These are phyloP conservation scores for Orbilia quercus DNA, from an alignment of 2,329 filamentous ascomycete genomes.

Conservation along the genomic window DNA sequence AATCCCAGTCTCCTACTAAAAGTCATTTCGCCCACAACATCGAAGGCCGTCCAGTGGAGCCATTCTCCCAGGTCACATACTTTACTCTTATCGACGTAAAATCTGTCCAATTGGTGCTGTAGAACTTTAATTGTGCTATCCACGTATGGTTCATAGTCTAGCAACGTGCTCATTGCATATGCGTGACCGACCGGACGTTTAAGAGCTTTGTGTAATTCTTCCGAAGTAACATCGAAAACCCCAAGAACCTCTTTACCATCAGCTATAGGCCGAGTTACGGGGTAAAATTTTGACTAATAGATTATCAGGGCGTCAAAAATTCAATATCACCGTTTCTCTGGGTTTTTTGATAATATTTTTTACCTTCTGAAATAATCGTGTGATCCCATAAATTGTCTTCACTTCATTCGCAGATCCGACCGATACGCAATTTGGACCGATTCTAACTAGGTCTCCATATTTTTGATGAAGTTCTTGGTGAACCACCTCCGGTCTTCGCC, in stretches of 20 bases:
- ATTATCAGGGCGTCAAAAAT: too few relatives aligned
- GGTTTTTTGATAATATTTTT: not conserved
- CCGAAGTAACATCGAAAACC: constrained; percentile 65
- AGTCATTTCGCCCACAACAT: constrained; percentile 62
- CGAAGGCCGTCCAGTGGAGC: constrained; percentile 61
- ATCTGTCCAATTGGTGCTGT: constrained; percentile 64
- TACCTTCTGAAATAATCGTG: constrained; percentile 47
- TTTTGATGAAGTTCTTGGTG: constrained; percentile 76
- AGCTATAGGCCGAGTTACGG: constrained; percentile 31
- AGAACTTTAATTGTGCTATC: constrained; percentile 79
- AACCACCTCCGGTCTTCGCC: constrained; percentile 73
- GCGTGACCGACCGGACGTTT: constrained; percentile 79
- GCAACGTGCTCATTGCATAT: constrained; percentile 80
- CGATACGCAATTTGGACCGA: constrained; percentile 43
- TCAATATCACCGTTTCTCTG: too few relatives aligned
- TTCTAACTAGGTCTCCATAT: constrained; percentile 77
- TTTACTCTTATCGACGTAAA: constrained; percentile 63
- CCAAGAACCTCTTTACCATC: constrained; percentile 34
- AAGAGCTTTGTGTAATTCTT: constrained; percentile 79
- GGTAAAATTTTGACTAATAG: constrained; percentile 43
- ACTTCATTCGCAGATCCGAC: constrained; percentile 36
- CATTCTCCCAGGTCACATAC: constrained; percentile 59
- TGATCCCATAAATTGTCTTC: constrained; percentile 49
- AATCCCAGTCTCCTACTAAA: constrained; percentile 62
- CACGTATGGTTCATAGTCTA: constrained; percentile 83